phyloP scores from a whole-genome alignment of 139 green algal genomes.

The Chlamydomonas eustigma region DNA sequence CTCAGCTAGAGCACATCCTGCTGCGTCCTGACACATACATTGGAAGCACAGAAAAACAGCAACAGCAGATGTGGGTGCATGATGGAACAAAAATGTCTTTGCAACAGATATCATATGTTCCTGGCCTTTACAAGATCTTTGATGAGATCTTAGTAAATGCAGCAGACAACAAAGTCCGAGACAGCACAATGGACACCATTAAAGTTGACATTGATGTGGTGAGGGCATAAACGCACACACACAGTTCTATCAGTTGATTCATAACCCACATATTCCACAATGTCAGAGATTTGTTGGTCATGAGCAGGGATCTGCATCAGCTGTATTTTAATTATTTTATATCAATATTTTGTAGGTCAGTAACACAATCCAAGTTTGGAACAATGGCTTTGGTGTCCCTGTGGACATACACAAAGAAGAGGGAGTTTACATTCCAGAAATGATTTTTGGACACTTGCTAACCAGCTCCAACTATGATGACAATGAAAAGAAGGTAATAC shows the following conservation, averaged over 20 bases:
- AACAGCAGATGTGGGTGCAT: constrained; percentile 88
- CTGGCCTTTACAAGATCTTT: constrained; percentile 99
- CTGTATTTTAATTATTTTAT: too few relatives aligned
- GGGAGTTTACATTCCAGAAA: constrained; percentile 92
- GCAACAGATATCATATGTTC: constrained; percentile 68
- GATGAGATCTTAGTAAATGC: constrained; percentile 99
- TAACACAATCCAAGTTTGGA: constrained; percentile 84
- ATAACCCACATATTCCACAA: too few relatives aligned
- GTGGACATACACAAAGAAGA: constrained; percentile 96
- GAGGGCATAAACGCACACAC: constrained; percentile 16
- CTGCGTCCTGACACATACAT: constrained; percentile 98
- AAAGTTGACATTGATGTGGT: constrained; percentile 80
- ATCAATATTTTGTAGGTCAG: constrained; percentile 40
- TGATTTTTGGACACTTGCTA: constrained; percentile 98
- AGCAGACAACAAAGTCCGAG: constrained; percentile 96
- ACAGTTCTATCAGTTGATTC: too few relatives aligned
- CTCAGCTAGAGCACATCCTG: constrained; percentile 97
- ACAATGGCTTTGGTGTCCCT: constrained; percentile 93
- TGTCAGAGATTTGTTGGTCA: too few relatives aligned
- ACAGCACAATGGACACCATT: constrained; percentile 89
- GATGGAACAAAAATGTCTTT: constrained; percentile 56
- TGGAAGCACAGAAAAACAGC: constrained; percentile 85
- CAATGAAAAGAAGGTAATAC: constrained; percentile 89
- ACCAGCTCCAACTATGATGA: constrained; percentile 99
- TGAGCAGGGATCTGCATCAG: too few relatives aligned